Base-by-base conservation (phyloP, 2,329 filamentous ascomycete species). In the Nothophaeocryptopus gaeumannii region DNA sequence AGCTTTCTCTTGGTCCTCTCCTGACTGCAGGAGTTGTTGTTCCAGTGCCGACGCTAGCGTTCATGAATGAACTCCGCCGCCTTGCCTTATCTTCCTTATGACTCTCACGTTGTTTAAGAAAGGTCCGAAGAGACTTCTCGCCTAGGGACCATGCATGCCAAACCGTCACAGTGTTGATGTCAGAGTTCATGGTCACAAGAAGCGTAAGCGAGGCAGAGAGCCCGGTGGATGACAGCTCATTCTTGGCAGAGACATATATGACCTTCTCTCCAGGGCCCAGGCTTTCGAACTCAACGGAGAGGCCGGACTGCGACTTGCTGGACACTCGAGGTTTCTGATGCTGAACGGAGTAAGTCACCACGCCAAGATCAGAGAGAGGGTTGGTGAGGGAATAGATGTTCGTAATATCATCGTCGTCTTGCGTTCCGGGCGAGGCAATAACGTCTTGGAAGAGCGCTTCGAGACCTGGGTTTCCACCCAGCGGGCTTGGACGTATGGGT, bases 371-470 rank as follows among this genome's bases (percentile, higher is more conserved):
- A 2, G 88, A 80, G 49, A 96, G 74, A 2, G 92, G 92, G 63
- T 95, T 89, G 2, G 86, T 90, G 40, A 99, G 76, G 20, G 86
- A 89, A 58, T 95, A 91, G 0, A 96, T 73, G 29, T 89, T 78
- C 1, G 88, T 87, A 74, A 87, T 83, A 43, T 83, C 82, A 47
- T 74, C 71, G 11, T 61, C 59, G 8, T 37, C 45, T 13, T 45
- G 45, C 31, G 52, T 47, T 5, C 46, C 43, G 3, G 53, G 34
- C 9, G 57, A 26, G 9, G 49, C 55, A 16, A 63, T 55, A 4
- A 63, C 51, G 38, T 58, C 56, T 35, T 62, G 53, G 32, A 63
- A 65, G 1, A 68, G 55, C 30, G 57, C 50, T 20, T 65, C 59
- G 5, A 68, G 58, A 26, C 53, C 49, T 8, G 48, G 46, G 43